Evolutionary conservation across 441 rosid species (phyloP).

Genomic region (Populus hybrid): DNA sequence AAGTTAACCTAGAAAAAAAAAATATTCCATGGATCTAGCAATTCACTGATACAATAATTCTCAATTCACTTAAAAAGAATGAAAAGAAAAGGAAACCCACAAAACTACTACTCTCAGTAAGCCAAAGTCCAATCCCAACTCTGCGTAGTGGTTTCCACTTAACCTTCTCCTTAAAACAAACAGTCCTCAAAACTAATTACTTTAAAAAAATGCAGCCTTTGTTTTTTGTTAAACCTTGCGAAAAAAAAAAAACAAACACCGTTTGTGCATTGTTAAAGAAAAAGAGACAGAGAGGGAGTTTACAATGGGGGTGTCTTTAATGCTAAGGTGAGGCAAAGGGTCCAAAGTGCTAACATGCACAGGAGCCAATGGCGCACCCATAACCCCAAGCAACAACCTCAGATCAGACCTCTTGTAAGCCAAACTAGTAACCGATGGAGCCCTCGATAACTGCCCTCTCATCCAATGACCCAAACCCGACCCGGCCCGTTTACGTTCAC

Average conservation of each 20-base stretch:
- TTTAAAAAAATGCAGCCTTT: background rate
- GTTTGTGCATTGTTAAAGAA: background rate
- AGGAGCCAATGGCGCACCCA: conserved; percentile 90
- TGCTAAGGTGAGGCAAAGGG: conserved; percentile 76
- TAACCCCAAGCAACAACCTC: conserved; percentile 66
- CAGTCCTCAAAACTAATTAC: background rate
- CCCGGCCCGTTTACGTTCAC: conserved; percentile 50
- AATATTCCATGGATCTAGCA: conserved; percentile 2
- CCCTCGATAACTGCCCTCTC: conserved; percentile 59
- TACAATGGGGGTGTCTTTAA: conserved; percentile 81
- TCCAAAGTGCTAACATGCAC: conserved; percentile 63
- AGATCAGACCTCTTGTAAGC: conserved; percentile 63
- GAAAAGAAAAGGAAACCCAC: too few species aligned
- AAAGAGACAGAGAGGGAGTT: conserved; percentile 17
- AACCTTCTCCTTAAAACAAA: background rate
- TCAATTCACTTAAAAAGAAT: background rate
- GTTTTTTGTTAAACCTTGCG: background rate
- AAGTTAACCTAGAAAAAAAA: background rate
- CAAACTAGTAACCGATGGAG: conserved; percentile 46
- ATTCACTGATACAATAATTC: background rate
- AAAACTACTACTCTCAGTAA: background rate
- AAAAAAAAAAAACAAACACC: background rate
- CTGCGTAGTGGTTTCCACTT: background rate
- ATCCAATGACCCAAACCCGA: conserved; percentile 80
- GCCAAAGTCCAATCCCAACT: background rate